phyloP scores from a whole-genome alignment of 352 stramenopile species.

The Globisporangium radiosum region DNA sequence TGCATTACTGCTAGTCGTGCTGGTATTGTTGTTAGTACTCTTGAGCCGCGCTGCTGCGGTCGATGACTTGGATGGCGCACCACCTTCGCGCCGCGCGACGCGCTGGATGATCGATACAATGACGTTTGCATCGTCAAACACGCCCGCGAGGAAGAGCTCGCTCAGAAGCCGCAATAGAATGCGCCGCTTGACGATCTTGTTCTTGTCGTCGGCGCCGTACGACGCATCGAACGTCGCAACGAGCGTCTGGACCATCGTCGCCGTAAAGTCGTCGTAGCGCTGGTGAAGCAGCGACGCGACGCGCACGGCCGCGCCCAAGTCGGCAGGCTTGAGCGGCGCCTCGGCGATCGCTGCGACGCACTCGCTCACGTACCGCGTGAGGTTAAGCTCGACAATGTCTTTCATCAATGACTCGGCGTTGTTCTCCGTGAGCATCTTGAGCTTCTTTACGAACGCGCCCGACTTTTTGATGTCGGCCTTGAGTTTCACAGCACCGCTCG shows the following conservation, averaged over 20 bases:
- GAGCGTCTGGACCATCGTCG: slow-evolving; percentile 45
- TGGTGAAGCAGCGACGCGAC: slow-evolving; percentile 89
- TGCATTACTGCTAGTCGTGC: slow-evolving; percentile 12
- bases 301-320: slow-evolving; percentile 81
- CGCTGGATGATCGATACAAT: slow-evolving; percentile 80
- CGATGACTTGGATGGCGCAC: slow-evolving; percentile 23
- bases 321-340: slow-evolving; percentile 73
- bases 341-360: slow-evolving; percentile 88
- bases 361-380: slow-evolving; percentile 94
- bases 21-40: slow-evolving; percentile 50
- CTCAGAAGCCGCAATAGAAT: slow-evolving; percentile 74
- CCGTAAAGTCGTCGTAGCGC: slow-evolving; percentile 88
- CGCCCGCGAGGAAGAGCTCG: slow-evolving; percentile 77
- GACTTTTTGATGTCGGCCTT: slow-evolving; percentile 98
- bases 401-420: slow-evolving; percentile 70
- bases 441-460: slow-evolving; percentile 97
- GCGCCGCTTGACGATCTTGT: slow-evolving; percentile 64
- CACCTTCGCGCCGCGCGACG: slow-evolving; percentile 49
- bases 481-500: slow-evolving; percentile 86
- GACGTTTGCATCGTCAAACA: slow-evolving; percentile 65
- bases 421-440: slow-evolving; percentile 76
- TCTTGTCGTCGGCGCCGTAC: slow-evolving; percentile 63
- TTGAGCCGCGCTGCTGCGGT: slow-evolving; percentile 18
- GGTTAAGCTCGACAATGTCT: slow-evolving; percentile 89
- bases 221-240: slow-evolving; percentile 48